These are phyloP conservation scores for Microsporum ferrugineum DNA, from an alignment of 2,329 filamentous ascomycete species.

Conservation along the genomic window DNA sequence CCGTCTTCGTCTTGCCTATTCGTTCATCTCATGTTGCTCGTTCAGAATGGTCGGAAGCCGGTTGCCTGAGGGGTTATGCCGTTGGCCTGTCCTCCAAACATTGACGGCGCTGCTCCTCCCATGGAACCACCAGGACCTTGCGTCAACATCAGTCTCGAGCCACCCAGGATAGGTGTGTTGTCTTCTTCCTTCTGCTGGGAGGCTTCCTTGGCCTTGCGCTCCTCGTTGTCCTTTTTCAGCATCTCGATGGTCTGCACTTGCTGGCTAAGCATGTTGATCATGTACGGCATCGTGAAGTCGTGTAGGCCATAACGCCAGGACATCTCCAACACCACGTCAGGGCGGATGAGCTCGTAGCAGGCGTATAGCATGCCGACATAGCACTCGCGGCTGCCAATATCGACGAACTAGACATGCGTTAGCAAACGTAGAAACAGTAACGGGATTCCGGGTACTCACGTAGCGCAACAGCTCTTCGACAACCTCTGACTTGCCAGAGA, in stretches of 20 bases:
- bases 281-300: constrained; percentile 99
- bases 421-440: neutral
- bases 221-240: constrained; percentile 92
- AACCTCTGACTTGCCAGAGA: constrained; percentile 79
- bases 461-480: constrained; percentile 94
- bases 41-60: constrained; percentile 51
- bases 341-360: constrained; percentile 92
- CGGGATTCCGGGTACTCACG: constrained; percentile 51
- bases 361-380: constrained; percentile 99
- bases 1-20: neutral
- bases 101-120: constrained; percentile 36
- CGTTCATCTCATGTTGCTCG: neutral
- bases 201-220: constrained; percentile 60
- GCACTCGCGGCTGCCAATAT: constrained; percentile 97
- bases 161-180: constrained; percentile 84
- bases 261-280: constrained; percentile 95
- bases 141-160: constrained; percentile 85
- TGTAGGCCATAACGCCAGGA: constrained; percentile 91
- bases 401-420: constrained; percentile 62
- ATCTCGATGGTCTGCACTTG: constrained; percentile 74
- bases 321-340: constrained; percentile 85
- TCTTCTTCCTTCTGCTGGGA: constrained; percentile 83
- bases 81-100: constrained; percentile 61
- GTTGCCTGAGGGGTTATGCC: constrained; percentile 84
- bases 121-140: constrained; percentile 54